These are phyloP conservation scores for Scedosporium boydii DNA, from an alignment of 2,329 filamentous ascomycete genomes.

Conservation along the genomic window DNA sequence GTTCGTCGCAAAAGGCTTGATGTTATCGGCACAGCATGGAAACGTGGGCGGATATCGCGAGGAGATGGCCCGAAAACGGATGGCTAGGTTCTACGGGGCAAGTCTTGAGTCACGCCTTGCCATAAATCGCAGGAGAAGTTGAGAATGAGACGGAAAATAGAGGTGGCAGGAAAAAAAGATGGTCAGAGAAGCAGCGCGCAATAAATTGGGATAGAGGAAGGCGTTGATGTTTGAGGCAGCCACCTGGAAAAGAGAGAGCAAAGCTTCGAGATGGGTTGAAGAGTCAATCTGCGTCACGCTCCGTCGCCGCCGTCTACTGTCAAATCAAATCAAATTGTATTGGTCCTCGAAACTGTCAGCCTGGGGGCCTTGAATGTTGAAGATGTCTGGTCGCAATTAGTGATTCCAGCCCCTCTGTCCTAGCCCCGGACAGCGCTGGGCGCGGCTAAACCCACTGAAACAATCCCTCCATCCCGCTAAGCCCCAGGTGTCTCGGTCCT, in stretches of 20 bases:
- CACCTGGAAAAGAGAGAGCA: not conserved
- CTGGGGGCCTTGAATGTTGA: no score
- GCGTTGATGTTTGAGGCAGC: not conserved
- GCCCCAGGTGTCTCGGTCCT: not conserved
- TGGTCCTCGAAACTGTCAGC: no score
- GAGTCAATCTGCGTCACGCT: not conserved
- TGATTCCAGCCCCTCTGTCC: not conserved
- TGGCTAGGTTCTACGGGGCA: not conserved
- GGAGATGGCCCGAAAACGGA: not conserved
- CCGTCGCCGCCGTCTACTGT: not conserved
- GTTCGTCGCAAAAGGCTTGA: not conserved
- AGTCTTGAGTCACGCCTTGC: not conserved
- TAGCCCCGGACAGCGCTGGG: not conserved
- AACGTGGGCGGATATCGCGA: not conserved
- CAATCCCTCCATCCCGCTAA: not conserved
- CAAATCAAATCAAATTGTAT: no score
- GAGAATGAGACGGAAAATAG: not conserved
- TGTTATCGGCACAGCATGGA: not conserved
- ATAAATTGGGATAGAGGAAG: no score
- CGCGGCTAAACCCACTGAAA: not conserved
- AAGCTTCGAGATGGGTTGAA: not conserved
- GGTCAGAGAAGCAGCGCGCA: not conserved
- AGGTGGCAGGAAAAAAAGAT: not conserved
- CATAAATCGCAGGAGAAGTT: not conserved
- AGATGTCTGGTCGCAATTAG: not conserved